These are phyloP conservation scores for Ailanthus altissimus DNA, from an alignment of 345 rosid species.

Conservation along the genomic window DNA sequence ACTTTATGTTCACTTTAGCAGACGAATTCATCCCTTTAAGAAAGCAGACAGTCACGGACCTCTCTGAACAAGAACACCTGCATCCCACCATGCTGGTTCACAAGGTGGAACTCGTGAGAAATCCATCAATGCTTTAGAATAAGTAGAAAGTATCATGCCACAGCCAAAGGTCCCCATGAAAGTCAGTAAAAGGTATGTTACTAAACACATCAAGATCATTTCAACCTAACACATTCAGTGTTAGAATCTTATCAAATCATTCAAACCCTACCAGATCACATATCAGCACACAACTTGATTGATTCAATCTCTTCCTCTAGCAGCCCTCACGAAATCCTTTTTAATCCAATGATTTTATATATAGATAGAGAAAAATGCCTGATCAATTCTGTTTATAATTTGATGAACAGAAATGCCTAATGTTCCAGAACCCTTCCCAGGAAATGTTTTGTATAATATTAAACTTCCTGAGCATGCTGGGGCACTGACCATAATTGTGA, in stretches of 20 bases:
- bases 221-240: slow-evolving; percentile 9
- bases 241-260: slow-evolving; percentile 1
- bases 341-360: slow-evolving; percentile 5
- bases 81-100: slow-evolving; percentile 32
- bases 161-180: slow-evolving; percentile 21
- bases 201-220: slow-evolving; percentile 7
- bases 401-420: neutral
- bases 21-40: slow-evolving; percentile 22
- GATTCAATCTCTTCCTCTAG: slow-evolving; percentile 3
- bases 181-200: slow-evolving; percentile 15
- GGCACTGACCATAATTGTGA: neutral
- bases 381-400: neutral
- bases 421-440: slow-evolving; percentile 5
- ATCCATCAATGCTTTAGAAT: slow-evolving; percentile 27
- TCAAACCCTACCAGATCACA: neutral
- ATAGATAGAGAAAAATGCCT: neutral
- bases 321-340: slow-evolving; percentile 9
- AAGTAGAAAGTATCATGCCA: slow-evolving; percentile 26
- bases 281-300: neutral
- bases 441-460: neutral
- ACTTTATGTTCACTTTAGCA: slow-evolving; percentile 15
- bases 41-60: slow-evolving; percentile 22
- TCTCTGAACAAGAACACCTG: slow-evolving; percentile 30
- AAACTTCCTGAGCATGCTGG: neutral
- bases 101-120: slow-evolving; percentile 35